These are phyloP conservation scores for Oryza meridionalis DNA, from an alignment of 176 grass and related monocot species.

Conservation along the genomic window DNA sequence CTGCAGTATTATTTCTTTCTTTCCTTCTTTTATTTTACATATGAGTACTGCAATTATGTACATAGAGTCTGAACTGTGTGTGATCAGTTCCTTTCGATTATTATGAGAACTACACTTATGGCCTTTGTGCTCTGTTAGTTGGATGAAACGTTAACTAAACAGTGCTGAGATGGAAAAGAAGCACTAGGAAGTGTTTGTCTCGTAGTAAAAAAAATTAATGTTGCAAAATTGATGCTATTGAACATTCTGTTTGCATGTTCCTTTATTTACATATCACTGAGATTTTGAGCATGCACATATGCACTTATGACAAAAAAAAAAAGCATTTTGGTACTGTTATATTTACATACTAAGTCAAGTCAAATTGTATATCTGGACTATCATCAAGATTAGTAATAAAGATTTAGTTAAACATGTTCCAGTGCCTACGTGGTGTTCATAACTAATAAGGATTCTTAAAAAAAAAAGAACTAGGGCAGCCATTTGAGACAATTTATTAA, in stretches of 20 bases:
- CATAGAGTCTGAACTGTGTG: constrained; percentile 19
- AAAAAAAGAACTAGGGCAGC: not conserved
- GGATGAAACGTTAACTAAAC: constrained; percentile 14
- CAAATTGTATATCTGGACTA: not conserved
- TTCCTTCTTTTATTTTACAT: constrained; percentile 22
- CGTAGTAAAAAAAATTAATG: constrained; percentile 8
- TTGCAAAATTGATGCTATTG: not conserved
- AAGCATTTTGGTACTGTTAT: constrained; percentile 9
- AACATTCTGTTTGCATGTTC: not conserved
- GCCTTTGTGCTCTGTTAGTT: constrained; percentile 7
- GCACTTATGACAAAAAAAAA: constrained; percentile 7
- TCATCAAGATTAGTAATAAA: not conserved
- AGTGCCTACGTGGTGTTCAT: not conserved
- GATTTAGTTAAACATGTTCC: constrained; percentile 21
- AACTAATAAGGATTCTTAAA: not conserved
- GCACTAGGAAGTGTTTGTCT: not conserved
- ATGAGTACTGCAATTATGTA: not conserved
- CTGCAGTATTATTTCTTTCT: constrained; percentile 2
- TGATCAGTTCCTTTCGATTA: constrained; percentile 27
- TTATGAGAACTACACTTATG: constrained; percentile 3
- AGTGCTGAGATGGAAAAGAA: constrained; percentile 24
- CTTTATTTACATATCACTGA: not conserved
- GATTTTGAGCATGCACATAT: constrained; percentile 24
- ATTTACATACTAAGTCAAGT: constrained; percentile 18
- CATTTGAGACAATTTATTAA: too few relatives aligned